Evolutionary conservation across 768 basidiomycete genomes (phyloP).

Genomic region (Russula sp.): DNA sequence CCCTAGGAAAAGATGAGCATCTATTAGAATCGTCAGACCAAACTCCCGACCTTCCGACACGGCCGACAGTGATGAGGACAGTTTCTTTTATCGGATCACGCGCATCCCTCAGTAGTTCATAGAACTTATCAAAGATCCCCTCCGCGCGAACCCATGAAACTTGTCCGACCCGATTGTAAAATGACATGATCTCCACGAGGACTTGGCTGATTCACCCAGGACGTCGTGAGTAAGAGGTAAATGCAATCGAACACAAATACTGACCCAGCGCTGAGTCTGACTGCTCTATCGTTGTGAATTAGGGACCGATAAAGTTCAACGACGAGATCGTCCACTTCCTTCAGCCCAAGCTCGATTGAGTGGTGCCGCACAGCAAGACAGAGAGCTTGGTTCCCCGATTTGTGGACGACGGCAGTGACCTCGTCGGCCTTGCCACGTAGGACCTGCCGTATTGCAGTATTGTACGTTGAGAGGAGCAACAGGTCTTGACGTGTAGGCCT

Average conservation of each 20-base stretch:
- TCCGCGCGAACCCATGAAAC: constrained; percentile 23
- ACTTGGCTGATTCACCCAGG: constrained; percentile 18
- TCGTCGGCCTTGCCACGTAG: constrained; percentile 49
- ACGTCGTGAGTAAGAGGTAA: neutral
- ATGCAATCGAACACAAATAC: constrained; percentile 2
- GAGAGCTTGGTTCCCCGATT: constrained; percentile 44
- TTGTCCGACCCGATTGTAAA: constrained; percentile 26
- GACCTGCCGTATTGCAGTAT: constrained; percentile 41
- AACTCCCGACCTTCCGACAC: constrained; percentile 44
- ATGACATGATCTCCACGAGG: constrained; percentile 27
- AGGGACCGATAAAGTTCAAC: constrained; percentile 8
- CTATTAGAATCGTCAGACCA: constrained; percentile 14
- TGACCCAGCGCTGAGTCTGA: constrained; percentile 30
- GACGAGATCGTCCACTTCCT: constrained; percentile 16
- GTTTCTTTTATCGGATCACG: constrained; percentile 58
- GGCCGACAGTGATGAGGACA: constrained; percentile 56
- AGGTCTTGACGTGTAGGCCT: constrained; percentile 22
- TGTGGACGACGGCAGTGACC: constrained; percentile 48
- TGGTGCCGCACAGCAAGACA: constrained; percentile 46
- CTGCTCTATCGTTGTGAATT: constrained; percentile 24
- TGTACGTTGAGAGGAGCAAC: constrained; percentile 36
- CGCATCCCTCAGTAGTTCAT: constrained; percentile 22
- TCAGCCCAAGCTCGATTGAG: constrained; percentile 30
- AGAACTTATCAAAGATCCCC: constrained; percentile 28
- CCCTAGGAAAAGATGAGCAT: constrained; percentile 37